A percentile compares a stretch with the other conserved stretches of the same genome.
These are phyloP conservation scores for Salix suchowensis DNA, from an alignment of 345 rosid genomes.

Conservation along the genomic window DNA sequence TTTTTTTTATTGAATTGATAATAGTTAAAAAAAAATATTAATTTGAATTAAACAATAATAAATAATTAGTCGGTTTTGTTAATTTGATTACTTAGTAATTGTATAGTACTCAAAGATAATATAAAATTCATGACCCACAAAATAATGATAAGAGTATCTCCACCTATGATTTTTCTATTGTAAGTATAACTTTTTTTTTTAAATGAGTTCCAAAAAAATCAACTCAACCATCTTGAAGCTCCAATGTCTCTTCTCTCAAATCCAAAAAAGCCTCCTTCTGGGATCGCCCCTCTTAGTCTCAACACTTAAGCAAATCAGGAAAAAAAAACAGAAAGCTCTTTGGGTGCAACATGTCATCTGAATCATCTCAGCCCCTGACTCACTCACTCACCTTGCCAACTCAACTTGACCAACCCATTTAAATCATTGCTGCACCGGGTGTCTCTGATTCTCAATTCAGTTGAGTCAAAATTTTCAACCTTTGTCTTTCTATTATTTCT, in stretches of 20 bases:
- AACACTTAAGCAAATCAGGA: conserved; percentile 17
- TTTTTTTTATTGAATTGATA: too few species aligned
- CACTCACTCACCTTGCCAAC: conserved; percentile 44
- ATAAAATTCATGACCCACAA: too few species aligned
- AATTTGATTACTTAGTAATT: too few species aligned
- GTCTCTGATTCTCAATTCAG: conserved; percentile 61
- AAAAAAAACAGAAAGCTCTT: neutral
- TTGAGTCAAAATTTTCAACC: conserved; percentile 14
- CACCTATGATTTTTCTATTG: too few species aligned
- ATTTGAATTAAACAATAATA: too few species aligned
- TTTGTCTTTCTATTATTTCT: neutral
- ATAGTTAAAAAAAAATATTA: too few species aligned
- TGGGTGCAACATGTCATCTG: conserved; percentile 38
- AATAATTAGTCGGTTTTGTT: too few species aligned
- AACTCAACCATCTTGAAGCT: neutral
- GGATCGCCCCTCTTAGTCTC: neutral
- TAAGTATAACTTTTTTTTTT: too few species aligned
- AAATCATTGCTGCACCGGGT: conserved; percentile 53
- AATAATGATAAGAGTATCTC: too few species aligned
- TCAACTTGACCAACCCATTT: conserved; percentile 60
- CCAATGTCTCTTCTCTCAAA: conserved; percentile 16
- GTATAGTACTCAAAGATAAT: too few species aligned
- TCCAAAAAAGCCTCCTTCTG: conserved; percentile 17
- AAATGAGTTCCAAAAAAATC: too few species aligned
- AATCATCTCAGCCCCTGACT: conserved; percentile 32